Evolutionary conservation across 768 basidiomycete species (phyloP), one percentile per base, ranked within the genome.

Genomic region (Russula foetens): DNA sequence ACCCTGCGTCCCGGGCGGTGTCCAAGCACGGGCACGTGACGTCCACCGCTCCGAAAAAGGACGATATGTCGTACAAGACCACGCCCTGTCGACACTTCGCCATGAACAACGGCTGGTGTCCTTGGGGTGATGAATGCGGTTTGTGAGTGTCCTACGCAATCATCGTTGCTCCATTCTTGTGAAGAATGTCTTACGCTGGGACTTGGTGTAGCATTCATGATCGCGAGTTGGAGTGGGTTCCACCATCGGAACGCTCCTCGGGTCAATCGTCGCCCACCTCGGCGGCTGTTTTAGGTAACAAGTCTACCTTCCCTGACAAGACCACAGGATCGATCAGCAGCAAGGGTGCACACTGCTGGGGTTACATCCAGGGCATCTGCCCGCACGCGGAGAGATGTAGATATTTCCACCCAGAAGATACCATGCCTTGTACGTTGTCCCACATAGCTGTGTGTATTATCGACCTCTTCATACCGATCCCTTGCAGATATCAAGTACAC

Each of bases 301-400:
- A 50, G 56, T 33, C 56, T 24, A 23, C 6, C 5, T 5, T 17
- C 11, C 17, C 8, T 17, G 48, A 41, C 23, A 31, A 50, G 48
- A 43, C 31, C 15, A 11, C 23, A 12, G 39, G 26, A 24, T 51
- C 54, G 14, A 26, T 43, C 11, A 56, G 55, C 35, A 62, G 50
- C 56, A 55, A 23, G 38, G 21, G 44, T 14, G 50, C 60, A 19
- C 60, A 62, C 44, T 62, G 60, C 51, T 62, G 60, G 60, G 56
- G 60, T 1, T 53, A 29, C 50, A 47, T 57, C 4, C 60, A 57
- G 19, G 60, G 55, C 4, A 29, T 57, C 8, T 62, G 60, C 35
- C 56, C 60, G n/a, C 45, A 57, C 28, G 4, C 12, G 19, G 23
- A 57, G 5, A 7, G 7, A 5, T 57, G 60, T 38, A 51, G 26